phyloP scores from a whole-genome alignment of 169 alveolate genomes.

The Plasmodium gonderi region DNA sequence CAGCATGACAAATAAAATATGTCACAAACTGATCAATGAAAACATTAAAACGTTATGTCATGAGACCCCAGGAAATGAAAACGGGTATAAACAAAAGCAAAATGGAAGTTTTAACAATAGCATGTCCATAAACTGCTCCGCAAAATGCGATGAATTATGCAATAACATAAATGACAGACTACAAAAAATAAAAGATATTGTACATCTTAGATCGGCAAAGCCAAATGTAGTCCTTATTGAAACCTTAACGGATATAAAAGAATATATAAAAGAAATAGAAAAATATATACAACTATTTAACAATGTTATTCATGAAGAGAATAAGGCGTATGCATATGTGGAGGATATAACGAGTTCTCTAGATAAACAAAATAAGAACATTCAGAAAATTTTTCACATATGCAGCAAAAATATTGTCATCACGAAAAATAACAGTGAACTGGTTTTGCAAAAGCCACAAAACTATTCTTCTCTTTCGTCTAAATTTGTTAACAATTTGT shows the following conservation, averaged over 20 bases:
- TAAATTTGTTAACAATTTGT: conserved; percentile 30
- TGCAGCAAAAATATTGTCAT: conserved; percentile 71
- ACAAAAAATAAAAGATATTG: conserved; percentile 64
- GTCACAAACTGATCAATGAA: conserved; percentile 63
- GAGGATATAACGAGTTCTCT: conserved; percentile 29
- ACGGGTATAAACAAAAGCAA: background rate
- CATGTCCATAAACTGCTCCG: conserved; percentile 40
- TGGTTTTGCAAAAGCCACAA: conserved; percentile 66
- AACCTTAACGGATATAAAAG: conserved; percentile 59
- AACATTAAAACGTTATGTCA: conserved; percentile 55
- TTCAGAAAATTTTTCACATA: conserved; percentile 65
- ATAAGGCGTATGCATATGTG: conserved; percentile 30
- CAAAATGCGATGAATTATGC: conserved; percentile 71
- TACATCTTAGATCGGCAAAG: conserved; percentile 60
- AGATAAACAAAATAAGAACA: conserved; percentile 54
- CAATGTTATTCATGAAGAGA: conserved; percentile 59
- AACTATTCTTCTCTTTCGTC: conserved; percentile 44
- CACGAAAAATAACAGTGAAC: conserved; percentile 67
- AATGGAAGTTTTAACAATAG: conserved; percentile 11
- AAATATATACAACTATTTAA: conserved; percentile 58
- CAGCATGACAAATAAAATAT: conserved; percentile 52
- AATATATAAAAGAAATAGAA: conserved; percentile 70
- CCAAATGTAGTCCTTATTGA: conserved; percentile 65
- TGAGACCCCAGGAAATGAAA: conserved; percentile 1
- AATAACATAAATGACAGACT: conserved; percentile 65